Evolutionary conservation across 148 eudicot species (phyloP).

Genomic region (Cornus florida): DNA sequence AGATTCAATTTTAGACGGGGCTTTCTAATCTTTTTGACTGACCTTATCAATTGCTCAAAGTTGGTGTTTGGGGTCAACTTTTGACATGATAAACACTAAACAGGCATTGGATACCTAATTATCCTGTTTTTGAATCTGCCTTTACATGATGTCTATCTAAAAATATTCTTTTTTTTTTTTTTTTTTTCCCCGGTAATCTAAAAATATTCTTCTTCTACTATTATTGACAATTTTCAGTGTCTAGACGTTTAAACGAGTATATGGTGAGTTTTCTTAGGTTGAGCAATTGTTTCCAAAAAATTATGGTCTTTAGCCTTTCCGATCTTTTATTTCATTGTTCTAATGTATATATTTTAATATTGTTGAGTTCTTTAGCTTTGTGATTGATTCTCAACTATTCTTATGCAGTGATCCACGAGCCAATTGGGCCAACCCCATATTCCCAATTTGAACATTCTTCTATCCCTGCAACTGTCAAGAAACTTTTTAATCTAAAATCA

Average conservation of each 20-base stretch:
- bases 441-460: conserved; percentile 92
- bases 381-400: conserved; percentile 15
- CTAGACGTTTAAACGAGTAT: not conserved
- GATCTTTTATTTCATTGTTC: not conserved
- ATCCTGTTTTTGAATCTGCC: too few species aligned
- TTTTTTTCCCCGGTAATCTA: too few species aligned
- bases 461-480: conserved; percentile 86
- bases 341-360: not conserved
- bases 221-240: too few species aligned
- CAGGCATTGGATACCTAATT: too few species aligned
- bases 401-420: conserved; percentile 74
- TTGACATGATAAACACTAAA: not conserved
- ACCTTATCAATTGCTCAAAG: not conserved
- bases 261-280: not conserved
- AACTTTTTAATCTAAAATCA: conserved; percentile 72
- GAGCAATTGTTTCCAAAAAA: not conserved
- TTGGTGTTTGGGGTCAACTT: not conserved
- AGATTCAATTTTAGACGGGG: too few species aligned
- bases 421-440: conserved; percentile 71
- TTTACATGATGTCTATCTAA: too few species aligned
- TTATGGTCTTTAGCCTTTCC: not conserved
- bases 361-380: not conserved
- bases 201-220: too few species aligned
- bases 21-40: not conserved
- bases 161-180: too few species aligned